phyloP scores from a whole-genome alignment of 257 asterid genomes.

The Leonotis leonurus region DNA sequence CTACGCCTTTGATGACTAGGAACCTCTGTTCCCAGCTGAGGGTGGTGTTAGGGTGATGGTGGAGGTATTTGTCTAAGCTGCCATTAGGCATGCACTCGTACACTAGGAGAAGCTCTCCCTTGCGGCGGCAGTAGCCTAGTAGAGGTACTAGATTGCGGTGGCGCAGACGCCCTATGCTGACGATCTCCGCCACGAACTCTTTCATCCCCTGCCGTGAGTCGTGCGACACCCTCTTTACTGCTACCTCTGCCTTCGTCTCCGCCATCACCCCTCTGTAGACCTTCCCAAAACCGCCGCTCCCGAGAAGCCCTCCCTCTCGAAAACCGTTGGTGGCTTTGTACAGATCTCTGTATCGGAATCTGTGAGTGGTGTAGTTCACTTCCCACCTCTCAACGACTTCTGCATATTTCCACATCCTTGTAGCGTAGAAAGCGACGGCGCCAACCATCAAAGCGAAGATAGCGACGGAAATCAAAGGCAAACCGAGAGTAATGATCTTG shows the following conservation, averaged over 20 bases:
- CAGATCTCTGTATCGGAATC: conserved; percentile 54
- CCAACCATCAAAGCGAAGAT: background rate
- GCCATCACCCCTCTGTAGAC: conserved; percentile 53
- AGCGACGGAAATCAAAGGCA: conserved; percentile 25
- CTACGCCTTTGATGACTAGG: conserved; percentile 49
- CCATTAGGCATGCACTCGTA: conserved; percentile 73
- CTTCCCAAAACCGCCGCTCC: conserved; percentile 60
- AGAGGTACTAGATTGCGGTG: conserved; percentile 58
- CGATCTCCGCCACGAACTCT: conserved; percentile 64
- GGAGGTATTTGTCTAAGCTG: conserved; percentile 47
- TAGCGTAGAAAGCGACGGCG: conserved; percentile 13
- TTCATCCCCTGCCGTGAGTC: conserved; percentile 62
- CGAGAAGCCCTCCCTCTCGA: conserved; percentile 39
- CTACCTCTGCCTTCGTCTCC: conserved; percentile 28
- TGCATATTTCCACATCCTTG: conserved; percentile 34
- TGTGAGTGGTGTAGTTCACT: conserved; percentile 42
- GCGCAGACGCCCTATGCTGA: conserved; percentile 55
- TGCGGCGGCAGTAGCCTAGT: conserved; percentile 55
- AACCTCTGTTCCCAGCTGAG: conserved; percentile 53
- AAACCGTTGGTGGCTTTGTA: conserved; percentile 53
- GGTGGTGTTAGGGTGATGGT: conserved; percentile 22
- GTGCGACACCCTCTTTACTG: conserved; percentile 56
- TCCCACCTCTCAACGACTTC: conserved; percentile 69
- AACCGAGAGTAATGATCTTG: conserved; percentile 22
- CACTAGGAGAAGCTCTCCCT: conserved; percentile 47